Evolutionary conservation across 2,329 filamentous ascomycete species (phyloP).

Genomic region (Neonectria faginata): DNA sequence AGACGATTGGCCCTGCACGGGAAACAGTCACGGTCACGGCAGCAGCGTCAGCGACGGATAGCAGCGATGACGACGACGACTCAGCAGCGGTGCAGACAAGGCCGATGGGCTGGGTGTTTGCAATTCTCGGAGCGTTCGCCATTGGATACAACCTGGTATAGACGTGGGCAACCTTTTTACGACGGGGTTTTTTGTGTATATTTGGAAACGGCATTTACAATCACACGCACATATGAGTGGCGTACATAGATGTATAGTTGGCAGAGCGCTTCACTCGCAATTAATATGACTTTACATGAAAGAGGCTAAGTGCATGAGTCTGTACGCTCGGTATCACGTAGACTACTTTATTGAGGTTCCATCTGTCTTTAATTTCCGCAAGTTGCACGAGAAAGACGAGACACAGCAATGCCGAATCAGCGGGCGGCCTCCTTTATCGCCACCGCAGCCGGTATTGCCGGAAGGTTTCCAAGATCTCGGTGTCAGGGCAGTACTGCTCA

Average conservation of each 20-base stretch:
- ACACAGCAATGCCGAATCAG: neutral
- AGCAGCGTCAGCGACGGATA: slow-evolving; percentile 19
- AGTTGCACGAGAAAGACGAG: neutral
- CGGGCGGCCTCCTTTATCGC: neutral
- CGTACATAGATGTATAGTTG: slow-evolving; percentile 4
- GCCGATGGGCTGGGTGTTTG: slow-evolving; percentile 38
- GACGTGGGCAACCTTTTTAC: slow-evolving; percentile 1
- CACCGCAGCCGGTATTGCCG: neutral
- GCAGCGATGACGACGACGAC: slow-evolving; percentile 33
- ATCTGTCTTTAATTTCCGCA: neutral
- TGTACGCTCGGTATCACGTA: neutral
- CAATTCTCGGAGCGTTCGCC: slow-evolving; percentile 36
- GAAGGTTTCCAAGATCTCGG: neutral
- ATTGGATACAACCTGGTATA: slow-evolving; percentile 44
- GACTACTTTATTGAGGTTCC: neutral
- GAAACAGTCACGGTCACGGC: slow-evolving; percentile 40
- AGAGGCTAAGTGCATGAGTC: neutral
- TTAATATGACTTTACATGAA: slow-evolving; percentile 5
- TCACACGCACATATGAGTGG: neutral
- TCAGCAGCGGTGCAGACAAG: slow-evolving; percentile 33
- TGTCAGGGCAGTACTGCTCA: neutral
- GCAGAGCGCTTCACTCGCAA: slow-evolving; percentile 14
- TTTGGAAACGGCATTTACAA: slow-evolving; percentile 9
- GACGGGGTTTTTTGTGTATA: slow-evolving; percentile 4
- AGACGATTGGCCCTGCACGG: slow-evolving; percentile 35